Evolutionary conservation across 139 green algal genomes (phyloP), one percentile per base, ranked within the genome.

Genomic region (Spirogloea muscicola): DNA sequence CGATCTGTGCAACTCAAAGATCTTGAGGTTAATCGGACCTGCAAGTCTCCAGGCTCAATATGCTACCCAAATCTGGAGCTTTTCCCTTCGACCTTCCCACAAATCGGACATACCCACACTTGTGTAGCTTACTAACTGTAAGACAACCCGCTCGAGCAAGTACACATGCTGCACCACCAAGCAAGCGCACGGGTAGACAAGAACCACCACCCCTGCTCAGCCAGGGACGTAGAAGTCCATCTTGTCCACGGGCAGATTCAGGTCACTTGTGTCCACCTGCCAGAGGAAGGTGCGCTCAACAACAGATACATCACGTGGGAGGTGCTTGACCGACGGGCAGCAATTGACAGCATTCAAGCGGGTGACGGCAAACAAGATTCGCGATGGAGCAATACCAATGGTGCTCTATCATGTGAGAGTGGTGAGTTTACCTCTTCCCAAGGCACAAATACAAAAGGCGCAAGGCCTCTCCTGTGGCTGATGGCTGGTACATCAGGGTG

Each of bases 211-310:
- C n/a, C n/a, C n/a, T n/a, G n/a, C n/a, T 74, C 42, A 93, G 0
- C 89, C 89, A 31, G 89, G 76, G 0, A 92, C 52, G 33, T 72
- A 94, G 27, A 86, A 84, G 63, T 95, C 90, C 90, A 95, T 93
- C 57, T 89, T 58, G n/a, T 66, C 49, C 3, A 89, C 60, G 1
- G 85, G 68, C 69, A 88, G 46, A 77, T 96, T 96, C 1, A 96
- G 51, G 1, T 74, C 3, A n/a, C 40, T 73, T 2, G 52, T 83
- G 21, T 74, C 21, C 10, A 92, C 80, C 0, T 87, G 65, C 3
- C 89, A 75, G 29, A 74, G 33, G 5, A 38, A 65, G 31, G 31
- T 65, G 13, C 13, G 16, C 16, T 31, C 57, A 38, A n/a, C 16
- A 65, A 16, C 13, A 57, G 16, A 16, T 10, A 16, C 10, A 65